These are phyloP conservation scores for Ogataea trehaloabstinens DNA, from an alignment of 805 yeast genomes.

Conservation along the genomic window DNA sequence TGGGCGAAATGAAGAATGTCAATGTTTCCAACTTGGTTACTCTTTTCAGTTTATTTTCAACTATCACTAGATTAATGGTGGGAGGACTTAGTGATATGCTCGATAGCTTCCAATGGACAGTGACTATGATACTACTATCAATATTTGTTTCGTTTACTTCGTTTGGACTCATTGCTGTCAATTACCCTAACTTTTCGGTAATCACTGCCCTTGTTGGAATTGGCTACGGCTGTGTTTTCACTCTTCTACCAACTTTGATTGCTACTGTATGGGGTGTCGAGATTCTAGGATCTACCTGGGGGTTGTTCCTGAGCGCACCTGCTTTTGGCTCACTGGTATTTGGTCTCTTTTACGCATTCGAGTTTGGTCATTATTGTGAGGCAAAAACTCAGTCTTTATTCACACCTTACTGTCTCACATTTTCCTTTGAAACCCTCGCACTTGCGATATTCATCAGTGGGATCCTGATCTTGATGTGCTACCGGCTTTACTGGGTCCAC, in stretches of 20 bases:
- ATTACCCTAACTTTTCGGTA: slow-evolving; percentile 10
- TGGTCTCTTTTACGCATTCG: slow-evolving; percentile 65
- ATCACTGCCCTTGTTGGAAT: slow-evolving; percentile 50
- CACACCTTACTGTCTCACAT: slow-evolving; percentile 14
- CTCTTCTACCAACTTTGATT: slow-evolving; percentile 75
- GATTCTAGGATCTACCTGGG: slow-evolving; percentile 86
- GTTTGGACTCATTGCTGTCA: slow-evolving; percentile 11
- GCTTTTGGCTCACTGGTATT: slow-evolving; percentile 73
- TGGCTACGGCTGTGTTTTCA: slow-evolving; percentile 78
- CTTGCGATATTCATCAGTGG: slow-evolving; percentile 13
- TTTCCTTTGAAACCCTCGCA: slow-evolving; percentile 16
- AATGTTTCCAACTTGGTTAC: slow-evolving; percentile 18
- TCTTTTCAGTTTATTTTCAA: slow-evolving; percentile 25
- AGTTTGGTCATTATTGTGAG: slow-evolving; percentile 47
- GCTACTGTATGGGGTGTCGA: slow-evolving; percentile 82
- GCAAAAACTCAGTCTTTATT: slow-evolving; percentile 2
- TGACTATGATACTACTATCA: slow-evolving; percentile 7
- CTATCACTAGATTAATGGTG: slow-evolving; percentile 27
- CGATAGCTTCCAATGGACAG: slow-evolving; percentile 6
- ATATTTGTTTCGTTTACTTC: slow-evolving; percentile 9
- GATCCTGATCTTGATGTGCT: slow-evolving; percentile 12
- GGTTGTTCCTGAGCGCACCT: slow-evolving; percentile 82
- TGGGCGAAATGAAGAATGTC: slow-evolving; percentile 19
- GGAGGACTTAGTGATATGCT: slow-evolving; percentile 16
- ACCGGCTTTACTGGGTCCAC: slow-evolving; percentile 14